Base-by-base conservation (phyloP, 768 basidiomycete species). In the Suillus fuscotomentosus region DNA sequence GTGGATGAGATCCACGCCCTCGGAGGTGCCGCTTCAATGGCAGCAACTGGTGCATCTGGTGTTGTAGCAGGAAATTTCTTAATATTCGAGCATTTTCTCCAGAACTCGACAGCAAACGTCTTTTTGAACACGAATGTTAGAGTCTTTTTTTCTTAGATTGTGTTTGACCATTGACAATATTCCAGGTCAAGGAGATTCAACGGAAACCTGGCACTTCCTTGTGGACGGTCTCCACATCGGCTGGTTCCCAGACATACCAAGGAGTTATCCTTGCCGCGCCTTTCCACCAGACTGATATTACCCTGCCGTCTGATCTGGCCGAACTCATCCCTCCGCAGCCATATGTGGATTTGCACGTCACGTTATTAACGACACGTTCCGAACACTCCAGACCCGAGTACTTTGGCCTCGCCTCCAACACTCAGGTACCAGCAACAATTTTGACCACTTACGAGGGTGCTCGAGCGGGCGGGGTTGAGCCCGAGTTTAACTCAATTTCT, bases 221-320 rank as follows among this genome's bases (percentile, higher is more conserved):
- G 41, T 90, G 89, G 88, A 78, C 79, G 3, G 75, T 92, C 57
- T 76, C 80, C 62, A 87, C 81, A 60, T 70, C 75, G 15, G 73
- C 76, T 22, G 86, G 86, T 27, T 76, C 80, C 17, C 65, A 74
- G 39, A 75, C 81, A 50, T 95, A 93, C 73, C 86, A 84, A 71
- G 87, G 87, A 3, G 84, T 98, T 63, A 88, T 99, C 71, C 80
- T 97, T 61, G 95, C 95, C 2, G 89, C 94, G 2, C 97, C 97
- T 3, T 91, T 88, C 80, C 88, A 92, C 75, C 86, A 82, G 34
- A 83, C 91, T 2, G 78, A 76, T 15, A 89, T 93, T 66, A 70
- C 71, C 6, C 73, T 91, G 31, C 82, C 88, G 5, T 60, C 73
- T 6, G 71, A 83, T 20, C 73, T 90, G 38, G 72, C 83, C 5